Percentiles rank a stretch among this genome's conserved stretches.
Conservation (phyloP, 2,329 filamentous ascomycete genomes). For the Aspergillus spinulosporus region DNA sequence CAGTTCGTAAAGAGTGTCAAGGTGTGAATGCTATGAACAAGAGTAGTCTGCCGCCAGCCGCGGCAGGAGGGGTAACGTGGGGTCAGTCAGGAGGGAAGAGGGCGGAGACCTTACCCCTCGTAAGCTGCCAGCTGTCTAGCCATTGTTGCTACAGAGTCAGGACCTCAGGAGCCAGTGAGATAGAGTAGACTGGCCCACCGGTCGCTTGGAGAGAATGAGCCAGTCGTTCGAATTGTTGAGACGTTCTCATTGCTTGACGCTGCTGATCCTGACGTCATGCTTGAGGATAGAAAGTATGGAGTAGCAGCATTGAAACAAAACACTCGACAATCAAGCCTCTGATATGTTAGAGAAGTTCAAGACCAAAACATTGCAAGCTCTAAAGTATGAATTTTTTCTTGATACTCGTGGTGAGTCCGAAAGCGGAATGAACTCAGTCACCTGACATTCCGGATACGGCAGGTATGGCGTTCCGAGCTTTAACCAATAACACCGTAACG, state of each 20-base stretch:
- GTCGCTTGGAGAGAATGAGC: not conserved
- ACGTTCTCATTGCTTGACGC: not conserved
- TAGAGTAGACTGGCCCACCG: slow-evolving; percentile 5
- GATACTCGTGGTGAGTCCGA: not conserved
- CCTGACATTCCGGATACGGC: not conserved
- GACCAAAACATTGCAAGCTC: too few species aligned
- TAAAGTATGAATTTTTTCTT: not conserved
- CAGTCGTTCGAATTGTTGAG: slow-evolving; percentile 2
- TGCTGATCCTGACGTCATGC: slow-evolving; percentile 11
- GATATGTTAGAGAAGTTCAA: too few species aligned
- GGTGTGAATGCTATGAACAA: not conserved
- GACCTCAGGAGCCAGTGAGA: slow-evolving; percentile 6
- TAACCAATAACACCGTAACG: not conserved
- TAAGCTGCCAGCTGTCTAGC: slow-evolving; percentile 9
- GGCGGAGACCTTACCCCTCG: not conserved
- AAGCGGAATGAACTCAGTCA: slow-evolving; percentile 6
- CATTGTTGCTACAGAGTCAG: slow-evolving; percentile 1
- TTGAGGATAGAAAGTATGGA: too few species aligned
- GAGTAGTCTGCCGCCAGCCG: not conserved
- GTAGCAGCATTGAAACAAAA: too few species aligned
- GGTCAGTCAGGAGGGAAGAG: not conserved
- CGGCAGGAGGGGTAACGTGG: slow-evolving; percentile 10
- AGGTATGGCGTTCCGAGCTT: not conserved
- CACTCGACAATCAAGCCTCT: too few species aligned
- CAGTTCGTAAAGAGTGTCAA: not conserved